Base-by-base conservation (phyloP, 1,284 basidiomycete species). In the Tremellales sp. region DNA sequence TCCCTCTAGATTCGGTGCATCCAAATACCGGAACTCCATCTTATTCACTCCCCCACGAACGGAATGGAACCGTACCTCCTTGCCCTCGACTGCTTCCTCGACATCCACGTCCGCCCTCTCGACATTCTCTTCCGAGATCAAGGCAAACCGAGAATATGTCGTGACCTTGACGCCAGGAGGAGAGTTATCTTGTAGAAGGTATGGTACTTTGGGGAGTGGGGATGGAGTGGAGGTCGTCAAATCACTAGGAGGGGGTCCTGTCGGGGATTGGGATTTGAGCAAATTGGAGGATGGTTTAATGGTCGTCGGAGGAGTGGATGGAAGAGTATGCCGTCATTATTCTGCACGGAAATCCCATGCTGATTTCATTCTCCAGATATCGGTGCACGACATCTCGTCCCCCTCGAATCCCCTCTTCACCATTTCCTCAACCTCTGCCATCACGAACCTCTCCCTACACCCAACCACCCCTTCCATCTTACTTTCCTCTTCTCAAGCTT, bases 401-500 rank as follows among this genome's bases (percentile, higher is more conserved):
- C 50, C 47, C 36, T 48, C 47, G 29, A 37, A 37, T 40, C 12
- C 16, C 10, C n/a, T n/a, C n/a, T n/a, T n/a, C n/a, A n/a, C n/a
- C n/a, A n/a, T n/a, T n/a, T 16, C 27, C 27, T 54, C 54, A 3
- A 40, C 47, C 12, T 54, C 57, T 16, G 37, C 67, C 3, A 56
- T 73, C 28, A 69, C 68, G 22, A 58, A 54, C 36, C 36, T 75
- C 29, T 26, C 60, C 2, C 61, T 74, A 18, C 74, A 76, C 47
- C 73, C 74, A 1, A 72, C 71, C 2, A 70, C 70, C 0, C 61
- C 69, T 0, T 53, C 58, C 4, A 43, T 76, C 18, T 54, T 72
- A 6, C 63, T 72, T 21, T 57, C 58, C 0, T 57, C 61, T 0
- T 54, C 59, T 13, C 50, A 58, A 7, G 38, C 54, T 0, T 26